Conservation (phyloP, 257 asterid genomes). For the Prunella vulgaris region DNA sequence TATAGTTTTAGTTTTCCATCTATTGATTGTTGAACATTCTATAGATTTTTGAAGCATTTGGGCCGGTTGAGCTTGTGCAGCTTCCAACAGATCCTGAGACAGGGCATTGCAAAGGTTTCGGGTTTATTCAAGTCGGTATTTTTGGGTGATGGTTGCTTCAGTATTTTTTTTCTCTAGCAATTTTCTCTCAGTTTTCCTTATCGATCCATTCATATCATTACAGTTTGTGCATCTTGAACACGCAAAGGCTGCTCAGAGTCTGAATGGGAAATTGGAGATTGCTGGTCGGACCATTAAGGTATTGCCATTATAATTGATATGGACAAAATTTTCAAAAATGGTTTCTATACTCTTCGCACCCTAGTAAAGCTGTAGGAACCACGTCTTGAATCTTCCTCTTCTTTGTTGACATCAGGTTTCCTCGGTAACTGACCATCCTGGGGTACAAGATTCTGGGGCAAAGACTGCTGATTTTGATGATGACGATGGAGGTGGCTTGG, state of each 20-base stretch:
- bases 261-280: constrained; percentile 90
- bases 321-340: not conserved
- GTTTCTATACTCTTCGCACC: not conserved
- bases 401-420: constrained; percentile 61
- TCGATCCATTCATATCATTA: constrained; percentile 11
- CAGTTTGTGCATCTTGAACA: constrained; percentile 90
- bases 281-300: constrained; percentile 98
- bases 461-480: constrained; percentile 99
- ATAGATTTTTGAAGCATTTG: constrained; percentile 97
- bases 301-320: constrained; percentile 7
- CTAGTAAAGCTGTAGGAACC: not conserved
- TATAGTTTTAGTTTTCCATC: not conserved
- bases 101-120: constrained; percentile 99
- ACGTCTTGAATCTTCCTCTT: not conserved
- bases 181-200: not conserved
- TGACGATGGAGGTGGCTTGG: constrained; percentile 99
- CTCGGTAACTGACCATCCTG: constrained; percentile 85
- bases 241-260: constrained; percentile 92
- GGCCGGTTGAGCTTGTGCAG: constrained; percentile 97
- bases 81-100: constrained; percentile 98
- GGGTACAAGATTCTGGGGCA: constrained; percentile 79
- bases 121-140: constrained; percentile 94
- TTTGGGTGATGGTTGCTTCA: constrained; percentile 3
- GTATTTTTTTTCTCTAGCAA: not conserved
- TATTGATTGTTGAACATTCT: not conserved